Evolutionary conservation across 2,329 filamentous ascomycete genomes (phyloP).

Genomic region (Trichoderma simmonsii): DNA sequence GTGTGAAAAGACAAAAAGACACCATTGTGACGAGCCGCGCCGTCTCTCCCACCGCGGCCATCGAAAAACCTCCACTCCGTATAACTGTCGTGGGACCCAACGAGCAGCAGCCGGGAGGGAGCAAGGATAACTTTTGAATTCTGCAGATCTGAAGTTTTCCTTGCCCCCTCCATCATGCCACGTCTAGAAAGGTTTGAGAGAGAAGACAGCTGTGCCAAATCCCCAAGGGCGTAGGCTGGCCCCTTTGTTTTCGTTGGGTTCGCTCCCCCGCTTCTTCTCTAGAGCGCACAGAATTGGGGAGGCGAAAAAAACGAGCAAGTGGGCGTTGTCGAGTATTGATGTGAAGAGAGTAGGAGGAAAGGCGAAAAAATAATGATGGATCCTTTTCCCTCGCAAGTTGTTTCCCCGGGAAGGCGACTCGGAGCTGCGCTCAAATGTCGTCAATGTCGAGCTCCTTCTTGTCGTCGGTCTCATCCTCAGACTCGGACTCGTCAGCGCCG

Average conservation of each 20-base stretch:
- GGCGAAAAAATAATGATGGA: background rate
- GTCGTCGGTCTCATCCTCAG: conserved; percentile 50
- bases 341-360: conserved; percentile 14
- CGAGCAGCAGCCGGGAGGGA: background rate
- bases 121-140: background rate
- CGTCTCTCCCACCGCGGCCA: conserved; percentile 61
- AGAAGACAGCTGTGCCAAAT: conserved; percentile 58
- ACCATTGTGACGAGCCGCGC: conserved; percentile 42
- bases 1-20: conserved; percentile 3
- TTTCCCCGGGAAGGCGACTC: background rate
- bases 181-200: conserved; percentile 48
- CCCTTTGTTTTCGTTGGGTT: background rate
- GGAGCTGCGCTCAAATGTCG: conserved; percentile 67
- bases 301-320: background rate
- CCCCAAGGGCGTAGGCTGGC: conserved; percentile 1
- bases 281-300: background rate
- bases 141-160: background rate
- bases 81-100: conserved; percentile 47
- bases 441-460: conserved; percentile 88
- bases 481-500: conserved; percentile 78
- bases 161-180: background rate
- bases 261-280: background rate
- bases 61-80: conserved; percentile 35
- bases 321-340: background rate
- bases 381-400: background rate